A percentile compares a stretch with the other conserved stretches of the same genome.
These are phyloP conservation scores for Aspergillus fructus DNA, from an alignment of 2,329 filamentous ascomycete species.

Conservation along the genomic window DNA sequence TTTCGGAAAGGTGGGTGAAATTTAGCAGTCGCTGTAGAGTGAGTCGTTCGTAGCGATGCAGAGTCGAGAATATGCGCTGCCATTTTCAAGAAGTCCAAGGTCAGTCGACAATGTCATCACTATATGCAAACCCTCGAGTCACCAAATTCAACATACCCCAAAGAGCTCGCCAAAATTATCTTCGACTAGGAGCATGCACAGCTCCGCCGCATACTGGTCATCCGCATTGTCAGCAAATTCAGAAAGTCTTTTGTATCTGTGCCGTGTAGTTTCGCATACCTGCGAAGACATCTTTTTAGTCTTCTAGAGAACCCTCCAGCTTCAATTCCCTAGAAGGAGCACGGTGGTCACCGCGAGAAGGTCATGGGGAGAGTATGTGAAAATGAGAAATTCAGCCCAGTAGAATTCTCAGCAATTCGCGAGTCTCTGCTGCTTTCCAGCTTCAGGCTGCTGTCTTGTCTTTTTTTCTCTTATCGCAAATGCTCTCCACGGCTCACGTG, in stretches of 20 bases:
- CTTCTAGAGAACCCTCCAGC: constrained; percentile 76
- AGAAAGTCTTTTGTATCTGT: background rate
- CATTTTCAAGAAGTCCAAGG: background rate
- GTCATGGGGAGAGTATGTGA: constrained; percentile 26
- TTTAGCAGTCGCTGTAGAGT: constrained; percentile 67
- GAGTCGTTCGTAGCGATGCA: constrained; percentile 77
- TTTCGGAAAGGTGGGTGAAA: constrained; percentile 69
- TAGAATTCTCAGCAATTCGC: background rate
- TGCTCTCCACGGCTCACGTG: constrained; percentile 19
- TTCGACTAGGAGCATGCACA: constrained; percentile 84
- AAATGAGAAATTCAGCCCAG: background rate
- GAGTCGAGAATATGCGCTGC: constrained; percentile 79
- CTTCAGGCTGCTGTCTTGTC: constrained; percentile 1
- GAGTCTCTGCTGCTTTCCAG: background rate
- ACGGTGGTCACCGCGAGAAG: constrained; percentile 62
- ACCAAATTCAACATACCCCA: constrained; percentile 63
- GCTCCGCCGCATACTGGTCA: constrained; percentile 70
- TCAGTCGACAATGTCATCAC: constrained; percentile 5
- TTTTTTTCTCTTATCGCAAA: constrained; percentile 17
- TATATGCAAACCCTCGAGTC: background rate
- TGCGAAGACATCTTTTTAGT: constrained; percentile 52
- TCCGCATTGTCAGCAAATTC: constrained; percentile 26
- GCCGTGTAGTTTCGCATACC: constrained; percentile 46
- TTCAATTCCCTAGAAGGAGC: constrained; percentile 67
- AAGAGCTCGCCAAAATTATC: constrained; percentile 90